A percentile compares a stretch with the other conserved stretches of the same genome.
phyloP scores from a whole-genome alignment of 306 rosid genomes.

The Sechiopsis laciniata region DNA sequence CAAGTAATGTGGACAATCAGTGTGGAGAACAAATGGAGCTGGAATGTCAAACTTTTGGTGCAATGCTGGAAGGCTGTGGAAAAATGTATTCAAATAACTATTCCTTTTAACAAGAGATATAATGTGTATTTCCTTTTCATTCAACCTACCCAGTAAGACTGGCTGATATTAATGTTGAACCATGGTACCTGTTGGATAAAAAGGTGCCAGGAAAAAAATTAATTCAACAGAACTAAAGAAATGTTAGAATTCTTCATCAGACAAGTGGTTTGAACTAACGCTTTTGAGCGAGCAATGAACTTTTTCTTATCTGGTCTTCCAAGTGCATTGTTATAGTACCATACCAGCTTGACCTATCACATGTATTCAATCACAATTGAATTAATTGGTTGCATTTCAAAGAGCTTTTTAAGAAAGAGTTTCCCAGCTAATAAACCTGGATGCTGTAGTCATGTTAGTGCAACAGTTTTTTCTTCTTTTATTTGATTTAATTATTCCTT shows the following conservation, averaged over 20 bases:
- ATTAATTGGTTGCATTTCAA: slow-evolving; percentile 1
- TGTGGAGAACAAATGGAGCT: slow-evolving; percentile 84
- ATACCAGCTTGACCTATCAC: slow-evolving; percentile 83
- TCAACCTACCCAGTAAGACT: slow-evolving; percentile 83
- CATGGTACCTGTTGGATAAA: slow-evolving; percentile 67
- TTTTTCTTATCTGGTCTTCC: slow-evolving; percentile 90
- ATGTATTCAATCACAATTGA: neutral
- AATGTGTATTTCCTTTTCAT: neutral
- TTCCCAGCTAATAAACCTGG: neutral
- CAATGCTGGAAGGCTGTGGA: slow-evolving; percentile 72
- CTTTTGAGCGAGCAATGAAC: slow-evolving; percentile 79
- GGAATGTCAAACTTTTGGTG: slow-evolving; percentile 93
- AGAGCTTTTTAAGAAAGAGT: neutral
- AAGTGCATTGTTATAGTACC: slow-evolving; percentile 95
- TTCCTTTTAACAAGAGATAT: slow-evolving; percentile 1
- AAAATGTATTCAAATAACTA: slow-evolving; percentile 27
- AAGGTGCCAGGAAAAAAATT: slow-evolving; percentile 24
- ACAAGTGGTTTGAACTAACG: slow-evolving; percentile 46
- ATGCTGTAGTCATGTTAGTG: neutral
- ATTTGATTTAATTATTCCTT: neutral
- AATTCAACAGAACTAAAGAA: slow-evolving; percentile 24
- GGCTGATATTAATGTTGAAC: slow-evolving; percentile 83
- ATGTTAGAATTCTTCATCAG: neutral
- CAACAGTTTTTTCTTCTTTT: neutral
- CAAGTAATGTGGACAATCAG: slow-evolving; percentile 97